A percentile compares a stretch with the other conserved stretches of the same genome.
Conservation (phyloP, 495 filamentous ascomycete genomes). For the Oleoguttula mirabilis region DNA sequence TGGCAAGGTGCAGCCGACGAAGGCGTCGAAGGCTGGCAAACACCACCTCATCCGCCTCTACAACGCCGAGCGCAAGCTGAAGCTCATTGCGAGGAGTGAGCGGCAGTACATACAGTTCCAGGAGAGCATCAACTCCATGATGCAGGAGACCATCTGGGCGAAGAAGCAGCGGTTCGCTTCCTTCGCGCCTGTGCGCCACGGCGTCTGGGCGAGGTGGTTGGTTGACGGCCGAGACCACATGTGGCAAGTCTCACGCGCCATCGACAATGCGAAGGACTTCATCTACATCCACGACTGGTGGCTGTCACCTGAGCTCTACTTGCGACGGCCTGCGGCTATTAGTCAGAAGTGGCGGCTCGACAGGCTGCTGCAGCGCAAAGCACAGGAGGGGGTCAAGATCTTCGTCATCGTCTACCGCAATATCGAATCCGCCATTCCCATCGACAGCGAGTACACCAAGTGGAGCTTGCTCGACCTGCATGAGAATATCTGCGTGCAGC, state of each 20-base stretch:
- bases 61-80: slow-evolving; percentile 80
- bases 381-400: slow-evolving; percentile 88
- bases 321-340: slow-evolving; percentile 88
- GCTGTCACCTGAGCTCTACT: slow-evolving; percentile 92
- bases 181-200: slow-evolving; percentile 79
- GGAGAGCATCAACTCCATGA: slow-evolving; percentile 79
- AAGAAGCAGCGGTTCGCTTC: slow-evolving; percentile 77
- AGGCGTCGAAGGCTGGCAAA: slow-evolving; percentile 55
- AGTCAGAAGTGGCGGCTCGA: slow-evolving; percentile 98
- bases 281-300: slow-evolving; percentile 99
- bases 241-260: slow-evolving; percentile 96
- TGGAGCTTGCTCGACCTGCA: slow-evolving; percentile 93
- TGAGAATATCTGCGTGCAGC: slow-evolving; percentile 88
- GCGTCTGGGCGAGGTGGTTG: slow-evolving; percentile 89
- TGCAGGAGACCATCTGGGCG: slow-evolving; percentile 65
- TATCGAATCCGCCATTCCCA: slow-evolving; percentile 93
- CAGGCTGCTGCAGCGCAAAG: slow-evolving; percentile 85
- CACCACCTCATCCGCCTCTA: slow-evolving; percentile 74
- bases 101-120: slow-evolving; percentile 83
- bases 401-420: slow-evolving; percentile 98
- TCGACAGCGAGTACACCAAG: slow-evolving; percentile 98
- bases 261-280: slow-evolving; percentile 95
- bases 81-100: slow-evolving; percentile 86
- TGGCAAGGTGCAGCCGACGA: slow-evolving; percentile 24
- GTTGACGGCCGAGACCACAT: slow-evolving; percentile 96